Evolutionary conservation across 179 eudicot genomes (phyloP), one percentile per base, ranked within the genome.

Genomic region (Beta lomatogona): DNA sequence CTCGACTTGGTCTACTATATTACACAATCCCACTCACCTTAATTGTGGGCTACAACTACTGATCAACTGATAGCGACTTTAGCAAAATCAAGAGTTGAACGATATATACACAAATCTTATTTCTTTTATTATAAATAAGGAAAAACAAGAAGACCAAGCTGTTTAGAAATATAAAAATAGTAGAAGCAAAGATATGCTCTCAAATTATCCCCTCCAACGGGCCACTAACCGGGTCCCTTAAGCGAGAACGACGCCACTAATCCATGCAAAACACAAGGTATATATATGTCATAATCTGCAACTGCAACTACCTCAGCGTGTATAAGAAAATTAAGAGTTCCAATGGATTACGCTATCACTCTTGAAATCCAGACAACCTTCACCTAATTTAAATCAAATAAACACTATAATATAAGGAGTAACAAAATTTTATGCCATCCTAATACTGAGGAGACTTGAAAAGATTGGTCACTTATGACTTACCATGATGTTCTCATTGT

Each of bases 221-320:
- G 36, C 48, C 71, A 66, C 31, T 67, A 67, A 67, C 13, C 5
- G 21, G 50, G 9, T 6, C 18, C 70, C 70, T 28, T 28, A n/a
- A 45, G 70, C 28, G 70, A 28, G 6, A 66, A 66, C 16, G 44
- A 66, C 45, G 70, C 45, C 28, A 66, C 44, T 19, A 66, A 66
- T 66, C 44, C 70, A 66, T 14, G 70, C 45, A 66, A 25, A 64
- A 25, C 44, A 25, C 44, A 64, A 64, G 68, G 3, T 61, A 59
- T 59, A 64, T 25, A 64, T 12, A 8, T 21, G 74, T 71, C 74
- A 48, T 71, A 71, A 68, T 71, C 74, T n/a, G 3, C 74, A 48
- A 25, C 28, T 25, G 28, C 28, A 25, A 71, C 57, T 71, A 71
- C 55, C 54, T 71, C 31, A 71, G 57, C 55, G 16, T 71, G 57